These are phyloP conservation scores for Clavariopsis aquatica DNA, from an alignment of 495 filamentous ascomycete species.

Conservation along the genomic window DNA sequence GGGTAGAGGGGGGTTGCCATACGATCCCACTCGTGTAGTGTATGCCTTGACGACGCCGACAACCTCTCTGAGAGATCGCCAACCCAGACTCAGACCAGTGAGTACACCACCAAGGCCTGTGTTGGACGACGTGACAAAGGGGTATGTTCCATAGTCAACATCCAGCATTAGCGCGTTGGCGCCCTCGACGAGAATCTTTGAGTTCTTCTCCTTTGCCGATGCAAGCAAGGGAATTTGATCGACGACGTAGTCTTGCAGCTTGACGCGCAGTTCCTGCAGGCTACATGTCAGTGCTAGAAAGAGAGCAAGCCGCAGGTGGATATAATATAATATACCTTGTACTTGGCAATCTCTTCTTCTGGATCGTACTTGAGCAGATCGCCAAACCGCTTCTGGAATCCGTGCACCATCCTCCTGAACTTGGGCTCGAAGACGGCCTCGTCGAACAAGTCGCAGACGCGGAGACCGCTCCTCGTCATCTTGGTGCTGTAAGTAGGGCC, in stretches of 20 bases:
- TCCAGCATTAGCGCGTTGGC: slow-evolving; percentile 86
- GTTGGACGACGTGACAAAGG: slow-evolving; percentile 73
- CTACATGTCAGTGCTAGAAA: neutral
- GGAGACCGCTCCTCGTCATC: slow-evolving; percentile 71
- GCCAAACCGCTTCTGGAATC: slow-evolving; percentile 74
- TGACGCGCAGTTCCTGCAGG: slow-evolving; percentile 63
- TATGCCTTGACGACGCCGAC: slow-evolving; percentile 88
- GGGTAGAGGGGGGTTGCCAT: too few relatives aligned
- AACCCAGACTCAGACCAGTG: slow-evolving; percentile 58
- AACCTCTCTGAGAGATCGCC: slow-evolving; percentile 55
- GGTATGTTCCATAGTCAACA: slow-evolving; percentile 67
- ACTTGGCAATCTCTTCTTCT: slow-evolving; percentile 74
- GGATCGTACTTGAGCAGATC: slow-evolving; percentile 72
- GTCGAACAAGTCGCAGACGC: slow-evolving; percentile 75
- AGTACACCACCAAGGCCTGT: slow-evolving; percentile 69
- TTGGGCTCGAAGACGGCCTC: slow-evolving; percentile 72
- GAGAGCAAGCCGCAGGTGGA: too few relatives aligned
- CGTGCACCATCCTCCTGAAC: slow-evolving; percentile 63
- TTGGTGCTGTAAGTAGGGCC: slow-evolving; percentile 78
- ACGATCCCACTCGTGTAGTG: slow-evolving; percentile 51
- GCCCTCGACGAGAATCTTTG: slow-evolving; percentile 77
- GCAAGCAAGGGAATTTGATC: slow-evolving; percentile 65
- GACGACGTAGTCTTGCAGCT: slow-evolving; percentile 67
- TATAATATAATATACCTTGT: slow-evolving; percentile 55
- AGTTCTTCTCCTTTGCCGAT: slow-evolving; percentile 58